Evolutionary conservation across 2,329 filamentous ascomycete genomes (phyloP).

Genomic region (Fusarium protoensiforme): DNA sequence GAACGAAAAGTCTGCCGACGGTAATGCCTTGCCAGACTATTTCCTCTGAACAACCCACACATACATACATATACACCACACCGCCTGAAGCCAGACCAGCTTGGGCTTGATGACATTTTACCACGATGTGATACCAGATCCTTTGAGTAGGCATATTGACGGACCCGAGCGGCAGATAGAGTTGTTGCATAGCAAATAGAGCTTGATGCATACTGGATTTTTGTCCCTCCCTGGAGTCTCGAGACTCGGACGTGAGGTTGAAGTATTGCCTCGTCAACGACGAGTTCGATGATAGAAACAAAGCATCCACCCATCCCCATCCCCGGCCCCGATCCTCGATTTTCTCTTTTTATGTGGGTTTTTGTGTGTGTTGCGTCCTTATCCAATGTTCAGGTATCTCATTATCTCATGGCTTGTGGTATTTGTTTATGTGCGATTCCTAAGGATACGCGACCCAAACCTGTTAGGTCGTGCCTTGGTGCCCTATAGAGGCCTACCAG

Average conservation of each 20-base stretch:
- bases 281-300: constrained; percentile 34
- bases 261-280: constrained; percentile 21
- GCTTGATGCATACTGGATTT: constrained; percentile 39
- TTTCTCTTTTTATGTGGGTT: constrained; percentile 27
- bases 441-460: constrained; percentile 2
- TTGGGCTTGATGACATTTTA: constrained; percentile 34
- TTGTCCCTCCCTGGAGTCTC: constrained; percentile 16
- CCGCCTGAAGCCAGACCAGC: constrained; percentile 10
- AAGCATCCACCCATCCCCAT: constrained; percentile 32
- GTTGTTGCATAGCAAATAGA: constrained; percentile 41
- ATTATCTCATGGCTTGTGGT: constrained; percentile 43
- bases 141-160: constrained; percentile 29
- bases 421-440: constrained; percentile 24
- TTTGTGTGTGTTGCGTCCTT: constrained; percentile 24
- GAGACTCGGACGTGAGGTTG: constrained; percentile 26
- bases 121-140: constrained; percentile 41
- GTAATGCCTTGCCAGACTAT: constrained; percentile 74
- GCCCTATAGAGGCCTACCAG: constrained; percentile 68
- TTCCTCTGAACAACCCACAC: constrained; percentile 66
- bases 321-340: constrained; percentile 18
- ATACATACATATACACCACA: constrained; percentile 14
- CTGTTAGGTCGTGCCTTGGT: constrained; percentile 14
- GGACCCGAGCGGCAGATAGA: constrained; percentile 25
- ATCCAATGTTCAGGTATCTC: constrained; percentile 43
- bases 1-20: constrained; percentile 76